Percentiles rank a stretch among this genome's conserved stretches.
Conservation (phyloP, 371 early-diverging fungal genomes). For the Haplosporangium sp. region DNA sequence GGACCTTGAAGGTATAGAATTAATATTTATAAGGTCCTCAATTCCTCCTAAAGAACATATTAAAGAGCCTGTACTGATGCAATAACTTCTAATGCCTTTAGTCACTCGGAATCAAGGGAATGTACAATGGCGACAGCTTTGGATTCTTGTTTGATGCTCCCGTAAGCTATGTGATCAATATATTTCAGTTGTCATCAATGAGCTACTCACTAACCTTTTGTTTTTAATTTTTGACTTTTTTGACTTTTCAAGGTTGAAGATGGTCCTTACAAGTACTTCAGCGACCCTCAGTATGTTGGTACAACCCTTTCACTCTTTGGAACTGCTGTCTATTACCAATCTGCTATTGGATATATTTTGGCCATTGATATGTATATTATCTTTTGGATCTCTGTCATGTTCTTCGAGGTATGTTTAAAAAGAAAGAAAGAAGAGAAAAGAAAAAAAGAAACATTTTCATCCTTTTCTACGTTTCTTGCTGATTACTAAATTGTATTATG, state of each 20-base stretch:
- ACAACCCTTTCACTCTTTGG: conserved; percentile 60
- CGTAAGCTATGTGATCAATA: conserved; percentile 11
- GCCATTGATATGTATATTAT: conserved; percentile 57
- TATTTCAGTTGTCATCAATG: too few species aligned
- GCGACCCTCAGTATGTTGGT: conserved; percentile 66
- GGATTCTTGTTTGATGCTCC: conserved; percentile 54
- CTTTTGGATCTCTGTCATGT: conserved; percentile 59
- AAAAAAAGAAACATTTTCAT: background rate
- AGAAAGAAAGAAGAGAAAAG: too few species aligned
- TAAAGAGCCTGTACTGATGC: background rate
- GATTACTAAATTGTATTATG: background rate
- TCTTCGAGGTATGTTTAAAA: conserved; percentile 49
- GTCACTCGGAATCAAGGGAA: conserved; percentile 64
- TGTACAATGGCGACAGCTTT: conserved; percentile 68
- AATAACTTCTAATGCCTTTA: background rate
- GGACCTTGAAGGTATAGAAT: conserved; percentile 58
- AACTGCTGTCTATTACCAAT: conserved; percentile 60
- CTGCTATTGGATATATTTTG: conserved; percentile 57
- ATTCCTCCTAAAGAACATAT: background rate
- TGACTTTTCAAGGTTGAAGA: conserved; percentile 40
- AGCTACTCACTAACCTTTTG: too few species aligned
- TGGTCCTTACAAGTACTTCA: conserved; percentile 61
- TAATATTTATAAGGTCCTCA: background rate
- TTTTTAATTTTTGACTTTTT: background rate
- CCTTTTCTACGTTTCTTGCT: background rate